Evolutionary conservation across 495 filamentous ascomycete species (phyloP).

Genomic region (Xylaria sp.): DNA sequence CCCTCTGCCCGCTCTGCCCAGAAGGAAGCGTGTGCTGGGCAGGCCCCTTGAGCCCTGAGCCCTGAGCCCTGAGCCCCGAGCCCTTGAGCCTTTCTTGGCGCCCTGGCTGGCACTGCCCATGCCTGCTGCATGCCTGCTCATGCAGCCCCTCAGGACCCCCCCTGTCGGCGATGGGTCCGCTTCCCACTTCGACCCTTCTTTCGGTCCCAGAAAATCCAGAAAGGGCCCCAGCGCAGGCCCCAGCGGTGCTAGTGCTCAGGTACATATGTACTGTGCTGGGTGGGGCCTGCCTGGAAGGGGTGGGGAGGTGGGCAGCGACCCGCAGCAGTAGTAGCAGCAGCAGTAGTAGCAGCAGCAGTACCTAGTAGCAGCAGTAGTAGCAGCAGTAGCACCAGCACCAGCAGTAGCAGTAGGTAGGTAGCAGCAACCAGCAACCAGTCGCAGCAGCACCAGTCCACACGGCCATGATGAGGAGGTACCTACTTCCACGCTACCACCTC

Average conservation of each 20-base stretch:
- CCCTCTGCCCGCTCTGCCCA: constrained; percentile 5
- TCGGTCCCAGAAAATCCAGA: constrained; percentile 21
- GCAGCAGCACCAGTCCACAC: constrained; percentile 1
- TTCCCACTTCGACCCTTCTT: constrained; percentile 21
- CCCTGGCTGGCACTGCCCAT: background rate
- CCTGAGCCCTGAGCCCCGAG: background rate
- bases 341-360: no score
- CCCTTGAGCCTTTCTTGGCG: background rate
- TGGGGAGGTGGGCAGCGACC: background rate
- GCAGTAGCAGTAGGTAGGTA: no score
- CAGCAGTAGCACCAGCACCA: no score
- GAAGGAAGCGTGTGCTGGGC: background rate
- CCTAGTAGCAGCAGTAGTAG: no score
- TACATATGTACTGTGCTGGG: constrained; percentile 19
- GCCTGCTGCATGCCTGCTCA: background rate
- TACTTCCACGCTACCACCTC: constrained; percentile 4
- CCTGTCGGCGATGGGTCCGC: background rate
- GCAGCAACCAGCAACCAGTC: no score
- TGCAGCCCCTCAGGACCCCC: constrained; percentile 5
- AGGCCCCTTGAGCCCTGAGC: background rate
- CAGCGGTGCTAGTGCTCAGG: constrained; percentile 20
- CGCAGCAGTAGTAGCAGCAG: background rate
- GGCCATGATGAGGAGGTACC: background rate
- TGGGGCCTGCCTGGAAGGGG: background rate
- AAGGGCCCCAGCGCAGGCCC: background rate